Conservation (phyloP, 371 early-diverging fungal genomes). For the Funneliformis caledonium region DNA sequence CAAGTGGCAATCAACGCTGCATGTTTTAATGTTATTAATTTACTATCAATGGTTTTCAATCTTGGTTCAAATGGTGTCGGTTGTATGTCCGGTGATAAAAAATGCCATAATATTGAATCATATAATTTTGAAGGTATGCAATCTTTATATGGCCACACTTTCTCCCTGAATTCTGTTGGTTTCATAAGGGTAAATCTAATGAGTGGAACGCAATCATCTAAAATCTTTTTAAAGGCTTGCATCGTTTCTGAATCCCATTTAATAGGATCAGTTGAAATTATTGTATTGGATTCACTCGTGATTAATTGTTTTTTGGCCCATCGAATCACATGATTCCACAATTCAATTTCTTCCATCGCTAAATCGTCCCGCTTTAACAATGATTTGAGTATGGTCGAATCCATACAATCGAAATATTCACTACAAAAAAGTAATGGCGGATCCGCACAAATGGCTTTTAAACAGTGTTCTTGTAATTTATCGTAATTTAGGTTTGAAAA, state of each 20-base stretch:
- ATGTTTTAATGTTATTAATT: constrained; percentile 28
- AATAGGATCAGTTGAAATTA: neutral
- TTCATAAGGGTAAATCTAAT: constrained; percentile 26
- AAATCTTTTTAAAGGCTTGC: neutral
- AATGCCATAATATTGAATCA: constrained; percentile 17
- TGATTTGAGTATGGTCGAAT: constrained; percentile 3
- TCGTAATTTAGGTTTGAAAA: constrained; percentile 2
- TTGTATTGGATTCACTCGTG: neutral
- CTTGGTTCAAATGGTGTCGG: neutral
- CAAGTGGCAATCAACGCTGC: constrained; percentile 26
- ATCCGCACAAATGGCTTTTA: constrained; percentile 24
- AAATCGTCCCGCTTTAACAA: constrained; percentile 28
- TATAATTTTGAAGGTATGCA: constrained; percentile 1
- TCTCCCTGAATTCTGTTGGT: constrained; percentile 9
- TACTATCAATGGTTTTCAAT: constrained; percentile 26
- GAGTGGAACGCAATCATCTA: constrained; percentile 27
- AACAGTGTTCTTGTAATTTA: constrained; percentile 28
- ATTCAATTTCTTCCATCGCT: constrained; percentile 15
- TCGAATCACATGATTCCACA: constrained; percentile 29
- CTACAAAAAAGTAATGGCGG: constrained; percentile 24
- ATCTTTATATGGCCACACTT: constrained; percentile 35
- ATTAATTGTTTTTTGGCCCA: constrained; percentile 17
- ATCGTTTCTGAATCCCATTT: constrained; percentile 7
- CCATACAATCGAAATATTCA: constrained; percentile 9
- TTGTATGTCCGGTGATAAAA: neutral